Evolutionary conservation across 2,329 filamentous ascomycete species (phyloP), one percentile per base, ranked within the genome.

Genomic region (Hypomyces rosellus): DNA sequence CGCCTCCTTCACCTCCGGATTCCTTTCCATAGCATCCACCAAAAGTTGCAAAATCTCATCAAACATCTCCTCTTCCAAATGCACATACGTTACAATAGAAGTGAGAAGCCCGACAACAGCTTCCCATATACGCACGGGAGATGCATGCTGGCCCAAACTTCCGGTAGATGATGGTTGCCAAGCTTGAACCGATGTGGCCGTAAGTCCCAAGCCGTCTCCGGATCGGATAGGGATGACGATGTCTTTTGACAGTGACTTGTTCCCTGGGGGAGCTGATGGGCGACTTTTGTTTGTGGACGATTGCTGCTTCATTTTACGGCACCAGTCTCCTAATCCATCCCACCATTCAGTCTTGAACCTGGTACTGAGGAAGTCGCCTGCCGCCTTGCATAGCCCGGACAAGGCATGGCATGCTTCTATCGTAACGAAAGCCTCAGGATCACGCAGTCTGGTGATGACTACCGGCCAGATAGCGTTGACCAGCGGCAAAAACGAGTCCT

Each of bases 401-500:
- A 97, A 73, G 1, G 88, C 80, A 13, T 82, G 75, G 52, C 89
- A 83, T 5, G 89, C 84, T 14, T 84, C 81, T 8, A 86, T 77
- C 2, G 80, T 78, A 9, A 96, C 80, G 61, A 83, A 86, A 0
- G 80, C 71, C 64, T 89, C 84, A 4, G 69, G 56, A 55, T 89
- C 87, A 56, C 82, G 79, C 5, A 89, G 72, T 20, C 84, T 76
- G n/a, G 76, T 74, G 2, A 85, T 71, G 5, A 96, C 72, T 6
- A 95, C 85, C 0, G 91, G 90, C 92, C 92, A 99, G 7, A 97
- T 74, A 3, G 86, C 85, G 66, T 97, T 93, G 58, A 97, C 83
- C 0, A 97, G 76, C 0, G 93, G 93, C 2, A 99, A 71, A 64
- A 96, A 96, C 0, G 83, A 81, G 54, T 91, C 84, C 63, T 96